Conservation (phyloP, 1,284 basidiomycete species). For the Rhodofomes roseus region DNA sequence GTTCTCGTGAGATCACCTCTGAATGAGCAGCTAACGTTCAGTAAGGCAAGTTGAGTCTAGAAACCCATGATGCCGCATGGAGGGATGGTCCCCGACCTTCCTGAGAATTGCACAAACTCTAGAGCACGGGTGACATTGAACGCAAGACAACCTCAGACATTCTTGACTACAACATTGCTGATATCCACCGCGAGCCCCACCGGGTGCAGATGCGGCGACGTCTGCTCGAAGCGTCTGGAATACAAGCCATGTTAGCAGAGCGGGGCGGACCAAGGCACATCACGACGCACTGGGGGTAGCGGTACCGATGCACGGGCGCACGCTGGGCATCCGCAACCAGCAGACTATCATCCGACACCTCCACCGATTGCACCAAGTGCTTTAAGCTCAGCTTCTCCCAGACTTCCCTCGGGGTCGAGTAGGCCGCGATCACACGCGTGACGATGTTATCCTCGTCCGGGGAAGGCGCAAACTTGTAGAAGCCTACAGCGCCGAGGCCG, state of each 20-base stretch:
- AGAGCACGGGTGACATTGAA: background rate
- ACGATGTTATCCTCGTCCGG: conserved; percentile 54
- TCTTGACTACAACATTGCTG: conserved; percentile 43
- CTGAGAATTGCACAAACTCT: background rate
- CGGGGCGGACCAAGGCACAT: background rate
- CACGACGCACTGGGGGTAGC: conserved; percentile 64
- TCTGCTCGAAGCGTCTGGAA: conserved; percentile 35
- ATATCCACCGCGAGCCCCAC: conserved; percentile 46
- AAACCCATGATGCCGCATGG: no score
- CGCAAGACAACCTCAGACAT: conserved; percentile 23
- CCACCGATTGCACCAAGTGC: conserved; percentile 49
- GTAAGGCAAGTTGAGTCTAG: no score
- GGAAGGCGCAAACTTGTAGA: conserved; percentile 65
- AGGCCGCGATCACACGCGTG: conserved; percentile 58
- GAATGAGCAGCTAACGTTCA: no score
- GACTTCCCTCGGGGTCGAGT: conserved; percentile 43
- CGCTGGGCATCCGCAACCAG: conserved; percentile 47
- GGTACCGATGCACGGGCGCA: conserved; percentile 54
- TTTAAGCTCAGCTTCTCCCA: conserved; percentile 53
- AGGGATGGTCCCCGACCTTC: no score
- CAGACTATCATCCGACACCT: conserved; percentile 40
- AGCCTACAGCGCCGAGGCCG: conserved; percentile 43
- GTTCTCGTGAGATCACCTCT: no score
- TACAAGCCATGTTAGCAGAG: background rate
- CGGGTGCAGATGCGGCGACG: conserved; percentile 45